Base-by-base conservation (phyloP, 31 red algal genomes). In the Pterothamnion heteromorphum region DNA sequence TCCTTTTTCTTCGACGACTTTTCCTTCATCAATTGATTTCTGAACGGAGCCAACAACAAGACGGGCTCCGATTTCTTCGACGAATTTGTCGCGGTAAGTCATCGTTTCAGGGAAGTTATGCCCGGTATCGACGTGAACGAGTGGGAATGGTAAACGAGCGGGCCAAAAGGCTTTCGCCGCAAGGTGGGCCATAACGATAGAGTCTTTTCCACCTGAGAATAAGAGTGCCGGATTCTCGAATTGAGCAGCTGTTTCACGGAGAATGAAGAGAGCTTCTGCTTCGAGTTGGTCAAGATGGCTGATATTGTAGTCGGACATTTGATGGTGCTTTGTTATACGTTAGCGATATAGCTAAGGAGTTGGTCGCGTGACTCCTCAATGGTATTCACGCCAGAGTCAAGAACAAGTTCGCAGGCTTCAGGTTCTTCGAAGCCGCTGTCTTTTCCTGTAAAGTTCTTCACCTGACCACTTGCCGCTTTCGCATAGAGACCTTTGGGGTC, bases 401-500 rank as follows among this genome's bases (percentile, higher is more conserved):
- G 89, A 33, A 41, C 82, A 3, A 97, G 89, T 51, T 99, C 95
- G 0, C 96, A 92, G 37, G 44, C 36, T 23, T 87, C 87, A 31
- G 98, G 98, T 3, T 90, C 95, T 92, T 99, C 98, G 51, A 95
- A 99, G 35, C 96, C 92, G 85, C 94, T 94, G 82, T 96, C 94
- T 44, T 96, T 99, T 34, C 98, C 98, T 1, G 98, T 99, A 74
- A 99, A 99, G 51, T 96, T 95, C 89, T 96, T 95, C 80, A 99
- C 97, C 80, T 95, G 84, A 0, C 98, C 98, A 58, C 74, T 94
- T 34, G 95, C 91, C 0, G 96, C 96, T 94, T 99, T 99, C 81
- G 94, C 95, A 90, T 99, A 99, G 41, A 99, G 95, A 21, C 98
- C 98, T 92, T 99, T 99, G 28, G 96, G 96, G 51, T 99, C 98